Evolutionary conservation across 768 basidiomycete genomes (phyloP), one percentile per base, ranked within the genome.

Genomic region (Hysterangium stoloniferum): DNA sequence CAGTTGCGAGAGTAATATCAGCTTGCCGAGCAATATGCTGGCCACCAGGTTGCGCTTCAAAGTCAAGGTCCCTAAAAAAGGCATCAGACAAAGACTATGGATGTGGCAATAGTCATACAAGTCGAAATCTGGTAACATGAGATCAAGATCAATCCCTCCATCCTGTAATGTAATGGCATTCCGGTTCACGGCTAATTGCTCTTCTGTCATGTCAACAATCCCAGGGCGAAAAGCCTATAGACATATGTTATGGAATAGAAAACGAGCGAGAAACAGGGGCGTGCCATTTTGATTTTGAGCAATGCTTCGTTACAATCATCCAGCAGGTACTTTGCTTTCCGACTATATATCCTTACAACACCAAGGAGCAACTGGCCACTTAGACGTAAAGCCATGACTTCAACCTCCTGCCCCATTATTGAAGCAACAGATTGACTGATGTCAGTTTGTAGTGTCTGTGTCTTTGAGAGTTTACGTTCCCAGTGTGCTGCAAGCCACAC

Each of bases 401-500:
- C 92, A 42, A 88, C 76, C 64, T 96, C 92, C 66, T 94, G 87
- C 17, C 83, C 87, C 76, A 97, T 84, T 62, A 98, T 99, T 17
- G 92, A 93, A 84, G 90, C 89, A 58, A 95, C 91, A 48, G 89
- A 87, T 64, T 97, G 82, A 57, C 86, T 91, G 47, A 99, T 96
- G 66, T 96, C 90, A 0, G 94, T 94, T 62, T 93, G 88, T 2
- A 96, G 70, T 1, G 95, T 92, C 65, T 95, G 91, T 24, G 85
- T 82, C 68, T 98, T 99, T 58, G 89, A 92, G 61, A 99, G 82
- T 72, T 97, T 97, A 61, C 91, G 82, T 68, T 97, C 93, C 83
- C 95, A 93, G 75, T 97, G 95, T 1, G 96, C 95, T 35, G 95
- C 94, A 48, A 99, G 84, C 96, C 96, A 99, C 73, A 99, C 92